Percentiles rank a stretch among this genome's conserved stretches.
Conservation (phyloP, 805 yeast genomes). For the Saturnispora halmiae region DNA sequence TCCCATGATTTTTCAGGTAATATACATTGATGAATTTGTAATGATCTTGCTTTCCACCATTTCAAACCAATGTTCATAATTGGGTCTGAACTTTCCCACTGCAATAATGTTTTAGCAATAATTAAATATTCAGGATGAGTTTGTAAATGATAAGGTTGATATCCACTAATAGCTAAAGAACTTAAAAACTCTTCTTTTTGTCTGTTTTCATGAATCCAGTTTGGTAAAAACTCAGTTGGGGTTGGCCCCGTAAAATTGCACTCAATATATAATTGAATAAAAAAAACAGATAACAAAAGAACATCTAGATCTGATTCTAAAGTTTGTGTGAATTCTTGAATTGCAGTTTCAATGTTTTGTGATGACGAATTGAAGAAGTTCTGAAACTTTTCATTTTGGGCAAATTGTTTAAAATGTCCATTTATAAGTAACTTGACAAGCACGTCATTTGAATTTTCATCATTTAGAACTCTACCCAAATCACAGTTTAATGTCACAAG, state of each 20-base stretch:
- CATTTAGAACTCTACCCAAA: conserved; percentile 7
- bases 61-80: conserved; percentile 39
- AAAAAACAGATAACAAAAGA: conserved; percentile 43
- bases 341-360: not conserved
- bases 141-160: conserved; percentile 53
- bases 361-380: conserved; percentile 2
- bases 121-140: conserved; percentile 4
- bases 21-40: conserved; percentile 56
- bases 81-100: conserved; percentile 17
- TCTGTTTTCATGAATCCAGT: conserved; percentile 7
- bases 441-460: not conserved
- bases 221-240: conserved; percentile 17
- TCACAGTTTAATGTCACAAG: conserved; percentile 1
- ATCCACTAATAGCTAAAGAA: conserved; percentile 38
- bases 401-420: conserved; percentile 7
- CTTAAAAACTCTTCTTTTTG: conserved; percentile 6
- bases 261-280: conserved; percentile 63
- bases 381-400: conserved; percentile 17
- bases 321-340: not conserved
- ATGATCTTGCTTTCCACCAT: conserved; percentile 74
- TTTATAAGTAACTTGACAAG: conserved; percentile 5
- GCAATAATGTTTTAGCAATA: not conserved
- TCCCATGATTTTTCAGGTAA: conserved; percentile 48
- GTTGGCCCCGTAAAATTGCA: conserved; percentile 80
- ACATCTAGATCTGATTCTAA: conserved; percentile 11